Percentiles rank a stretch among this genome's conserved stretches.
These are phyloP conservation scores for Fusarium sp. DNA, from an alignment of 2,329 filamentous ascomycete genomes.

Conservation along the genomic window DNA sequence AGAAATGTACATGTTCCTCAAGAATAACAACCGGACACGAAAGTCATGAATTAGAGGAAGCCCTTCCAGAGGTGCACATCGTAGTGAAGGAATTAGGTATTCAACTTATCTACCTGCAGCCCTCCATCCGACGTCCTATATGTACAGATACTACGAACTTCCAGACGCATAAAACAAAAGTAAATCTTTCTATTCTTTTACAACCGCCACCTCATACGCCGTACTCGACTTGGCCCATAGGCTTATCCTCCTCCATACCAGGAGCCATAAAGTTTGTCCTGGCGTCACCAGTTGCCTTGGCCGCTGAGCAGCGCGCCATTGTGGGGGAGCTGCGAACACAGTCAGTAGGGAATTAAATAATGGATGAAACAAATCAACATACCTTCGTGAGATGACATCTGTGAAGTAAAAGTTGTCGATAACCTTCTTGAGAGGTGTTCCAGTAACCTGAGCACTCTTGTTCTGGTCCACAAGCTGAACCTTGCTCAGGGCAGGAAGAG, in stretches of 20 bases:
- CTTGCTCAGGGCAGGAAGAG: conserved; percentile 83
- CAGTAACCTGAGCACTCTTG: conserved; percentile 82
- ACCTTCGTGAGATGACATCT: conserved; percentile 96
- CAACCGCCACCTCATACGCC: conserved; percentile 60
- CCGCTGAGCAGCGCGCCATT: conserved; percentile 96
- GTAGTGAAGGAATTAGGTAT: conserved; percentile 43
- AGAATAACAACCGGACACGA: conserved; percentile 26
- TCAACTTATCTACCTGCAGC: conserved; percentile 52
- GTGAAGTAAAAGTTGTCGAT: conserved; percentile 99
- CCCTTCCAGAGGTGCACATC: conserved; percentile 35
- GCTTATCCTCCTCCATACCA: conserved; percentile 73
- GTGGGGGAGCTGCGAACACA: conserved; percentile 82
- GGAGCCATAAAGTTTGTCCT: conserved; percentile 84
- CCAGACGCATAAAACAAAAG: conserved; percentile 51
- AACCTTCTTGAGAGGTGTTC: conserved; percentile 82
- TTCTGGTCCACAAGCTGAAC: conserved; percentile 97
- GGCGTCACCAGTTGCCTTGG: conserved; percentile 85
- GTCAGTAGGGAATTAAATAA: conserved; percentile 42
- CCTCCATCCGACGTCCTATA: conserved; percentile 54
- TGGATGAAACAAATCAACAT: conserved; percentile 54
- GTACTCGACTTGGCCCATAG: conserved; percentile 72
- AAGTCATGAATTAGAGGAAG: conserved; percentile 6
- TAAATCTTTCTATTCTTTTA: conserved; percentile 56
- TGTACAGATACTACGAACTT: conserved; percentile 56
- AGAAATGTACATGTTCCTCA: conserved; percentile 40